A percentile compares a stretch with the other conserved stretches of the same genome.
Conservation (phyloP, 1,284 basidiomycete genomes). For the Pholiota adiposa region DNA sequence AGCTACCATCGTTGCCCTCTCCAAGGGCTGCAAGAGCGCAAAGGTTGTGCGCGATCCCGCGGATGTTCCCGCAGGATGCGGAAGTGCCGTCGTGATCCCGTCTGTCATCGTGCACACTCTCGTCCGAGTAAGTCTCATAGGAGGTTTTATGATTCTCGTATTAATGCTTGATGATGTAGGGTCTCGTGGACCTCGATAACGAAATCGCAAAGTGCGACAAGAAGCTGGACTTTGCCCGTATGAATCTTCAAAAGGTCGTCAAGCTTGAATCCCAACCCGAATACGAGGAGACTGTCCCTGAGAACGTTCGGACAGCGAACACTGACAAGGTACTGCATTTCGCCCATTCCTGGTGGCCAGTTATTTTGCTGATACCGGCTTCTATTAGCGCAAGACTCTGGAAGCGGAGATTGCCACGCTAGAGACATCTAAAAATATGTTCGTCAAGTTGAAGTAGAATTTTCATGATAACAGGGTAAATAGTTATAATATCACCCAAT, state of each 20-base stretch:
- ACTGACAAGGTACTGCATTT: conserved; percentile 71
- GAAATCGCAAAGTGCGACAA: conserved; percentile 90
- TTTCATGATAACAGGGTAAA: too few species aligned
- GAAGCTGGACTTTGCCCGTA: conserved; percentile 74
- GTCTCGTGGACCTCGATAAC: conserved; percentile 81
- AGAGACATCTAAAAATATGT: conserved; percentile 63
- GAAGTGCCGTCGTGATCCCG: conserved; percentile 79
- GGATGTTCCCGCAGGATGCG: conserved; percentile 88
- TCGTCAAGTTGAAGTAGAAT: conserved; percentile 51
- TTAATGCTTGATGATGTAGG: conserved; percentile 46
- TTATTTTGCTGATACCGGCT: conserved; percentile 7
- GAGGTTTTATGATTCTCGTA: not conserved
- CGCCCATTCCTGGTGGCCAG: conserved; percentile 26
- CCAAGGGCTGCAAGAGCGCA: conserved; percentile 86
- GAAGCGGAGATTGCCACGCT: conserved; percentile 69
- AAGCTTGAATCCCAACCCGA: conserved; percentile 78
- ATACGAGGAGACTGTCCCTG: conserved; percentile 81
- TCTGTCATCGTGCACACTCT: conserved; percentile 82
- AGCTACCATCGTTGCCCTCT: conserved; percentile 80
- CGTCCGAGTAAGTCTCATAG: conserved; percentile 67
- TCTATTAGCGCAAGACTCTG: conserved; percentile 58
- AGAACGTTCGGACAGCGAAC: conserved; percentile 74
- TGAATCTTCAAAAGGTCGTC: conserved; percentile 76
- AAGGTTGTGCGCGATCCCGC: conserved; percentile 58
- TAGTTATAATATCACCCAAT: too few species aligned